These are phyloP conservation scores for Sarocladiaceae sp. DNA, from an alignment of 2,329 filamentous ascomycete species.

Conservation along the genomic window DNA sequence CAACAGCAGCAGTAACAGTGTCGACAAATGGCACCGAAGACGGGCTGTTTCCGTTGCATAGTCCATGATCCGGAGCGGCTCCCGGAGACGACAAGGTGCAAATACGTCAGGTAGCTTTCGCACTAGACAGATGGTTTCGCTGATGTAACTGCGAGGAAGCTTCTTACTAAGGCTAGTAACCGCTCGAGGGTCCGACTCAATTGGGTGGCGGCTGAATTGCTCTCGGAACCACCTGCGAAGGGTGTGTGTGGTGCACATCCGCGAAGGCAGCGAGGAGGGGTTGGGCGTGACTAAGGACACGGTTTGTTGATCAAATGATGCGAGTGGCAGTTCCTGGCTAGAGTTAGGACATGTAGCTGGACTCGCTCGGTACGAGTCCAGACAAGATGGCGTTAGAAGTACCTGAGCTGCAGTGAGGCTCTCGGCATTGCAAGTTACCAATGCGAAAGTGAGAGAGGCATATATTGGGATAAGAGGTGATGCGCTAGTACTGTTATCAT, in stretches of 20 bases:
- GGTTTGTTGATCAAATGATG: too few species aligned
- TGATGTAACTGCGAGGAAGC: neutral
- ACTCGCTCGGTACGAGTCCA: too few species aligned
- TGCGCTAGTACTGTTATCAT: too few species aligned
- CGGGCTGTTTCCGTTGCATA: neutral
- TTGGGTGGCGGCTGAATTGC: slow-evolving; percentile 7
- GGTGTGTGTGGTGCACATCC: neutral
- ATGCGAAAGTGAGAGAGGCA: too few species aligned
- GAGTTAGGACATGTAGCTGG: too few species aligned
- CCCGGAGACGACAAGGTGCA: slow-evolving; percentile 4
- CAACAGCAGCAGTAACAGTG: neutral
- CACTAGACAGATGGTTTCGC: neutral
- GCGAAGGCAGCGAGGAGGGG: neutral
- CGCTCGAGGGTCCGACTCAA: slow-evolving; percentile 1
- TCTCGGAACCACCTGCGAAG: too few species aligned
- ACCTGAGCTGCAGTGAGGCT: too few species aligned
- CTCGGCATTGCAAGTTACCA: too few species aligned
- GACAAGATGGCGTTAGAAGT: too few species aligned
- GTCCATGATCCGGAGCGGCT: neutral
- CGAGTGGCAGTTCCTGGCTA: too few species aligned
- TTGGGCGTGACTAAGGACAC: slow-evolving; percentile 3
- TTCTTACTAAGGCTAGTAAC: slow-evolving; percentile 4
- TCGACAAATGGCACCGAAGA: neutral
- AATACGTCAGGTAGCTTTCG: slow-evolving; percentile 1
- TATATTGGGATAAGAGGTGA: too few species aligned